Base-by-base conservation (phyloP, 441 rosid species). In the Gossypium trilobum region DNA sequence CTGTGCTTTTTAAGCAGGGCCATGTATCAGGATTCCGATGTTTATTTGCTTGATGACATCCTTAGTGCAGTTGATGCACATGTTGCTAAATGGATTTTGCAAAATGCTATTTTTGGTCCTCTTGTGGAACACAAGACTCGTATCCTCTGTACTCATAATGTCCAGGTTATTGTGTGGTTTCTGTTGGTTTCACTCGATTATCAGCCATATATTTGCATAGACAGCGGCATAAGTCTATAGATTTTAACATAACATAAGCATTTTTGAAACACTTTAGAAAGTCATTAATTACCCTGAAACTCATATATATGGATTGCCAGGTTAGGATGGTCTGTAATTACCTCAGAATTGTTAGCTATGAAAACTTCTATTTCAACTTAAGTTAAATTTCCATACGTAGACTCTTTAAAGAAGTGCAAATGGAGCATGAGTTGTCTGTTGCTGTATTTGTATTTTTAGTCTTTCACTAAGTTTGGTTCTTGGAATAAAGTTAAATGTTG, bases 41-140 rank as follows among this genome's bases (percentile, higher is more conserved):
- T 89, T 70, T 82, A 80, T 79, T 78, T 95, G 70, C 94, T 95
- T 78, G 99, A 92, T 82, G 99, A 95, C 80, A 87, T 95, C 78
- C 91, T 95, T 19, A 95, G 97, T 74, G 96, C 97, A 16, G 99
- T 95, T 0, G 99, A 95, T 88, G 88, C 97, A 31, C 93, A 87
- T 78, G 99, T 95, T 82, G 96, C 92, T 51, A 84, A 77, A 63
- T 92, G 96, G 90, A 90, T 95, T 78, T 86, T 95, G 76, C 77
- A 80, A 44, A 87, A 87, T 56, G 94, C 90, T 68, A 87, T 95
- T 78, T 70, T 79, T 46, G 96, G 97, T 57, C 89, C 93, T 78
- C 84, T 88, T 68, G 78, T 87, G 83, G 77, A 74, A 54, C 80
- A 77, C 20, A 87, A 81, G 79, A 88, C 97, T 46, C 76, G 99